Base-by-base conservation (phyloP, 225 moss, liverwort and hornwort genomes). In the Pseudoscleropodium purum region DNA sequence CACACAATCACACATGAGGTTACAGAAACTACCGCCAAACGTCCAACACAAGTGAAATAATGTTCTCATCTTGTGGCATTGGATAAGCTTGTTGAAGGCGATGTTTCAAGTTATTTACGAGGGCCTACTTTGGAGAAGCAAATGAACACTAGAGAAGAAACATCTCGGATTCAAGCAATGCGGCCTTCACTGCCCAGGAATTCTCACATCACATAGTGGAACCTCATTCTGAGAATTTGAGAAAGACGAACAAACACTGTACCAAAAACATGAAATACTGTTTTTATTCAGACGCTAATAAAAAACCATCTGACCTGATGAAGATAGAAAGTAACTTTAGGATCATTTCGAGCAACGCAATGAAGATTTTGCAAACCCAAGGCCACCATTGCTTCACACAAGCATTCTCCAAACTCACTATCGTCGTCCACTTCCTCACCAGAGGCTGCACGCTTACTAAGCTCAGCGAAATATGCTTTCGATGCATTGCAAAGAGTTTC, bases 361-460 rank as follows among this genome's bases (percentile, higher is more conserved):
- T 96, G 91, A 47, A 99, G 94, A 90, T 99, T 96, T n/a, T 97
- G 97, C 76, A 90, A 93, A 52, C 99, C 99, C 87, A 99, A 94
- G 67, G 96, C 95, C 91, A 97, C 97, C 99, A 99, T 97, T 37
- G 97, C 97, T 89, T 99, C 99, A 92, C 99, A 97, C 57, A 99
- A 91, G 90, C 95, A 96, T 91, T 97, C 99, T 39, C 95, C 95
- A 89, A 97, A 99, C 30, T 97, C 97, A 78, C 87, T 86, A 86
- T 93, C 97, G 79, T 90, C 92, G 36, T 96, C 94, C 84, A 92
- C 91, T 78, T 94, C 84, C 77, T 90, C 89, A 78, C 84, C 88
- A 82, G 94, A 91, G 90, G 89, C 88, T 41, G 94, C 89, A 85
- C 89, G 91, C 73, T 94, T 94, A 91, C 89, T 88, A 75, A 95